A percentile compares a stretch with the other conserved stretches of the same genome.
Conservation (phyloP, 2,329 filamentous ascomycete species). For the Fusarium falciforme region DNA sequence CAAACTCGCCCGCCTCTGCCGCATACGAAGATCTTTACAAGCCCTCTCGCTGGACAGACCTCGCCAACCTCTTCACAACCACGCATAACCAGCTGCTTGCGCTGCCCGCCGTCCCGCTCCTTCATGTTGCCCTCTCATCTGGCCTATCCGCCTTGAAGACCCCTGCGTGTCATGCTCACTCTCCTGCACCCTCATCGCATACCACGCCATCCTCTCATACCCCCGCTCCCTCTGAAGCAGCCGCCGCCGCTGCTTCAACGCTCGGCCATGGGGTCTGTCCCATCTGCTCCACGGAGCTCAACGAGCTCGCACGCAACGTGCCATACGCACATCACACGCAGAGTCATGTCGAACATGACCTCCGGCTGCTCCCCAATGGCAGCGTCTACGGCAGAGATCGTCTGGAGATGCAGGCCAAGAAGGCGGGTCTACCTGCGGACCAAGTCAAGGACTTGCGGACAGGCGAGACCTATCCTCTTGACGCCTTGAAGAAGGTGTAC, state of each 20-base stretch:
- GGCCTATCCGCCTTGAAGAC: slow-evolving; percentile 96
- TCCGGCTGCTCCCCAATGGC: slow-evolving; percentile 87
- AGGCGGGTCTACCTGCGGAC: slow-evolving; percentile 75
- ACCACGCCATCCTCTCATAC: slow-evolving; percentile 11
- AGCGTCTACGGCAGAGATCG: slow-evolving; percentile 83
- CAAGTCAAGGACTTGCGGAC: slow-evolving; percentile 84
- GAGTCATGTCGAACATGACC: slow-evolving; percentile 89
- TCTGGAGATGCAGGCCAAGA: slow-evolving; percentile 81
- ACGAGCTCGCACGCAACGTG: slow-evolving; percentile 87
- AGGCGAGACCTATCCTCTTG: slow-evolving; percentile 71
- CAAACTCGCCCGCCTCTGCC: slow-evolving; percentile 55
- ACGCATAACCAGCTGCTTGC: slow-evolving; percentile 90
- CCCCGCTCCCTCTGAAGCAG: slow-evolving; percentile 64
- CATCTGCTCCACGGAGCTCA: slow-evolving; percentile 95
- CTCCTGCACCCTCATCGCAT: slow-evolving; percentile 8
- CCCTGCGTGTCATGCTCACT: slow-evolving; percentile 78
- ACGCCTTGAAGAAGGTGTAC: slow-evolving; percentile 85
- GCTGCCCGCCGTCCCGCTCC: slow-evolving; percentile 82
- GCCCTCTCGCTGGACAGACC: slow-evolving; percentile 75
- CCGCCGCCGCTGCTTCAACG: slow-evolving; percentile 46
- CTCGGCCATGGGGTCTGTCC: slow-evolving; percentile 85
- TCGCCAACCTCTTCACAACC: slow-evolving; percentile 83
- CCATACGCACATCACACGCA: slow-evolving; percentile 97
- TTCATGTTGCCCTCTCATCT: slow-evolving; percentile 90
- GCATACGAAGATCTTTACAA: slow-evolving; percentile 74